phyloP scores from a whole-genome alignment of 1,139 yeast species.

The Suhomyces panamericanus region DNA sequence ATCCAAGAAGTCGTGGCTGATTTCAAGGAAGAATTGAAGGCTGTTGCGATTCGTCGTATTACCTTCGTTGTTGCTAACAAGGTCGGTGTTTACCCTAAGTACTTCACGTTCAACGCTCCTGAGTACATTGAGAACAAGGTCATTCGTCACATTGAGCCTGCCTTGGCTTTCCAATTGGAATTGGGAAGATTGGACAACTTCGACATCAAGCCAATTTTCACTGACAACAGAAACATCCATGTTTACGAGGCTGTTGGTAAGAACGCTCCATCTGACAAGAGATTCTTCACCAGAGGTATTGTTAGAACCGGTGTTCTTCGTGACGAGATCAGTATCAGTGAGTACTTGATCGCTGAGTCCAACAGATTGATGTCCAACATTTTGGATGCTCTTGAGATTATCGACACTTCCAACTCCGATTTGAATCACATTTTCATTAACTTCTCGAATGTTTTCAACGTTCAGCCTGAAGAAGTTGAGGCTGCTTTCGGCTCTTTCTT shows the following conservation, averaged over 20 bases:
- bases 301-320: constrained; percentile 94
- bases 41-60: constrained; percentile 82
- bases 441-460: constrained; percentile 92
- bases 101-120: constrained; percentile 93
- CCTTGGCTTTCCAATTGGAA: constrained; percentile 95
- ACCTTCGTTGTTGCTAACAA: constrained; percentile 85
- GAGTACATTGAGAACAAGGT: constrained; percentile 80
- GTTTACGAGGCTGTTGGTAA: constrained; percentile 96
- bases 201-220: constrained; percentile 90
- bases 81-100: constrained; percentile 88
- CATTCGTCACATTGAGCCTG: constrained; percentile 97
- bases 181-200: constrained; percentile 92
- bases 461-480: constrained; percentile 93
- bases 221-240: constrained; percentile 96
- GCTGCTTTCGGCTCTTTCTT: constrained; percentile 97
- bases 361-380: constrained; percentile 94
- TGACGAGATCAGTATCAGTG: constrained; percentile 89
- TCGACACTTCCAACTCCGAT: constrained; percentile 93
- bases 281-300: constrained; percentile 96
- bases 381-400: constrained; percentile 89
- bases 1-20: constrained; percentile 68
- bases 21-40: constrained; percentile 64
- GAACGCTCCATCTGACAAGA: constrained; percentile 88
- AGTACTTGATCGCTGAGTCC: constrained; percentile 93
- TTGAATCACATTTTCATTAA: constrained; percentile 95